Evolutionary conservation across 1,139 yeast genomes (phyloP).

Genomic region (Zhuliangozyma parablackwelliae): DNA sequence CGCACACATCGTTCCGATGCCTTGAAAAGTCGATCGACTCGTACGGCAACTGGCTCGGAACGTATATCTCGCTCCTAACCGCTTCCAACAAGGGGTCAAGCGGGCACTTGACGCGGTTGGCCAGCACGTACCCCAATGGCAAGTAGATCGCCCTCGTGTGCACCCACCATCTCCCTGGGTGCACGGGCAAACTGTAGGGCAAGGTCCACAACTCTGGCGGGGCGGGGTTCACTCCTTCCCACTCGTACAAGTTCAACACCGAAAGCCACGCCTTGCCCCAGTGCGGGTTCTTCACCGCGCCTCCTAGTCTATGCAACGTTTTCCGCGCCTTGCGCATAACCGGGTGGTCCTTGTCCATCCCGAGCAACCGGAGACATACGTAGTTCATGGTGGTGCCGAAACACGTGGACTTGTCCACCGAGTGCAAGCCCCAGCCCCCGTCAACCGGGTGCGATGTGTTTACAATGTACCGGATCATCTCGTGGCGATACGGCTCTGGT

Average conservation of each 20-base stretch:
- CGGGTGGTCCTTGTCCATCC: constrained; percentile 68
- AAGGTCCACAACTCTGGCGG: constrained; percentile 93
- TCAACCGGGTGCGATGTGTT: constrained; percentile 95
- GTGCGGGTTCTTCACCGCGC: constrained; percentile 87
- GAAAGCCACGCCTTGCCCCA: constrained; percentile 98
- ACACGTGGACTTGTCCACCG: constrained; percentile 87
- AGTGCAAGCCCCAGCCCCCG: constrained; percentile 99
- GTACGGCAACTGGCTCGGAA: constrained; percentile 46
- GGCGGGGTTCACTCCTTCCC: constrained; percentile 98
- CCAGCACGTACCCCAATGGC: constrained; percentile 78
- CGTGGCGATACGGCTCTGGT: constrained; percentile 60
- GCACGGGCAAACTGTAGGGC: constrained; percentile 78
- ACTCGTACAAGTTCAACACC: constrained; percentile 71
- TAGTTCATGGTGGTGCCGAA: constrained; percentile 92
- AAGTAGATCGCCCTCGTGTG: constrained; percentile 91
- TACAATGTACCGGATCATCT: constrained; percentile 76
- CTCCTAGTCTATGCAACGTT: constrained; percentile 71
- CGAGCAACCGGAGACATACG: constrained; percentile 70
- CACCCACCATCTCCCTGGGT: constrained; percentile 99
- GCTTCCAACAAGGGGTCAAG: constrained; percentile 60
- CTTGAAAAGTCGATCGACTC: constrained; percentile 61
- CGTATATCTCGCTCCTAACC: constrained; percentile 73
- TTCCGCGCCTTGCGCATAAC: constrained; percentile 76
- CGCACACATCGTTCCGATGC: constrained; percentile 83
- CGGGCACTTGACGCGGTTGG: constrained; percentile 52